These are phyloP conservation scores for Lactifluus piperatus DNA, from an alignment of 768 basidiomycete genomes.

Conservation along the genomic window DNA sequence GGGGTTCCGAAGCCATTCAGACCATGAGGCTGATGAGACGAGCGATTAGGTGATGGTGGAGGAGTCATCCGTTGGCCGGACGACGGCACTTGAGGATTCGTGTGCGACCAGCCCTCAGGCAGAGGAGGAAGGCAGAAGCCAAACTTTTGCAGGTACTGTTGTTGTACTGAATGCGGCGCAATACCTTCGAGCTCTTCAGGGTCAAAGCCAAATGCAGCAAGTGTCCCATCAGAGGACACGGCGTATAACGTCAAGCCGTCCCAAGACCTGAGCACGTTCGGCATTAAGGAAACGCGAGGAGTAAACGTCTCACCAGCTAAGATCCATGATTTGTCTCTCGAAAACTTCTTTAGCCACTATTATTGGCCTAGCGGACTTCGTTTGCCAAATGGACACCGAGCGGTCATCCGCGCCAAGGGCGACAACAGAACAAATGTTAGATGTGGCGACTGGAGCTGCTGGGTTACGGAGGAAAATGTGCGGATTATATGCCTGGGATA, in stretches of 20 bases:
- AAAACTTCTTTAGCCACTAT: slow-evolving; percentile 94
- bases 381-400: slow-evolving; percentile 94
- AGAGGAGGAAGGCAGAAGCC: slow-evolving; percentile 60
- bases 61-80: slow-evolving; percentile 32
- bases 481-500: slow-evolving; percentile 81
- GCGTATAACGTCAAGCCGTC: slow-evolving; percentile 92
- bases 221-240: slow-evolving; percentile 91
- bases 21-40: slow-evolving; percentile 27
- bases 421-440: slow-evolving; percentile 85
- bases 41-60: slow-evolving; percentile 39
- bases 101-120: slow-evolving; percentile 64
- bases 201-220: slow-evolving; percentile 83
- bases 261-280: slow-evolving; percentile 54
- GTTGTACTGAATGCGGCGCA: slow-evolving; percentile 61
- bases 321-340: slow-evolving; percentile 89
- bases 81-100: slow-evolving; percentile 15
- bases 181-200: slow-evolving; percentile 74
- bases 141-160: slow-evolving; percentile 75
- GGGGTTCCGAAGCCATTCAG: slow-evolving; percentile 35
- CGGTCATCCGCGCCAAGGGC: slow-evolving; percentile 92
- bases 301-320: slow-evolving; percentile 65
- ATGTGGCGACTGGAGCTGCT: slow-evolving; percentile 53
- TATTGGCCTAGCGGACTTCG: slow-evolving; percentile 81
- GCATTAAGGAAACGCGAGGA: neutral
- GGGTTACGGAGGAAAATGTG: slow-evolving; percentile 84